Evolutionary conservation across 2,329 filamentous ascomycete species (phyloP).

Genomic region (Cladorrhinum sp.): DNA sequence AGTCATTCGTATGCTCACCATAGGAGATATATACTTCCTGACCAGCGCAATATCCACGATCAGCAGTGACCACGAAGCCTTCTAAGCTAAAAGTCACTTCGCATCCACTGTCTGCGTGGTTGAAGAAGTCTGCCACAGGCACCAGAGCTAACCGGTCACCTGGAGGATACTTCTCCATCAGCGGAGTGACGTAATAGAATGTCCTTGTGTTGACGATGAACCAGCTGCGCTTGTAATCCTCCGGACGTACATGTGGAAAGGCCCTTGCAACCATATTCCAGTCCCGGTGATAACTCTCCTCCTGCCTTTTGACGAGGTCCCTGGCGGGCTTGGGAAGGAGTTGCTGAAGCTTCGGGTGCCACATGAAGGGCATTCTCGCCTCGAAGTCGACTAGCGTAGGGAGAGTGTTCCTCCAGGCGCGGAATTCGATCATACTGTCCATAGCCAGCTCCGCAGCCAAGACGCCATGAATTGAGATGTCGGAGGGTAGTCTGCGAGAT

Average conservation of each 20-base stretch:
- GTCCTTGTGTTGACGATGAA: conserved; percentile 59
- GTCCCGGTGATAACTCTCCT: too few relatives aligned
- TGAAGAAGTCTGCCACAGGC: conserved; percentile 71
- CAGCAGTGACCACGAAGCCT: conserved; percentile 55
- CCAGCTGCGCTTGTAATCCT: conserved; percentile 52
- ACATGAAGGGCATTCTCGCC: conserved; percentile 44
- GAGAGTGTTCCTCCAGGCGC: conserved; percentile 64
- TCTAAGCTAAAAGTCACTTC: conserved; percentile 46
- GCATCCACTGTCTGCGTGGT: conserved; percentile 49
- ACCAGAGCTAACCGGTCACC: conserved; percentile 64
- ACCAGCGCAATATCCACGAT: conserved; percentile 47
- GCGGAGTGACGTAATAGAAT: conserved; percentile 53
- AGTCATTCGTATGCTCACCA: conserved; percentile 67
- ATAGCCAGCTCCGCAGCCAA: conserved; percentile 64
- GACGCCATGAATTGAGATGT: conserved; percentile 64
- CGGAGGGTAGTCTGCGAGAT: conserved; percentile 41
- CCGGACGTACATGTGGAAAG: conserved; percentile 48
- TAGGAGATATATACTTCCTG: conserved; percentile 68
- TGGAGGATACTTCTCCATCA: conserved; percentile 40
- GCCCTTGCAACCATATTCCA: conserved; percentile 6
- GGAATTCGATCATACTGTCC: conserved; percentile 44
- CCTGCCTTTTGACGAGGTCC: conserved; percentile 37
- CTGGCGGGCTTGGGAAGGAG: conserved; percentile 43
- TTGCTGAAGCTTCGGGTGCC: conserved; percentile 43
- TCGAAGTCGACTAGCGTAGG: conserved; percentile 59